Percentiles rank a stretch among this genome's conserved stretches.
These are phyloP conservation scores for Rhododendron ovatum DNA, from an alignment of 148 eudicot genomes.

Conservation along the genomic window DNA sequence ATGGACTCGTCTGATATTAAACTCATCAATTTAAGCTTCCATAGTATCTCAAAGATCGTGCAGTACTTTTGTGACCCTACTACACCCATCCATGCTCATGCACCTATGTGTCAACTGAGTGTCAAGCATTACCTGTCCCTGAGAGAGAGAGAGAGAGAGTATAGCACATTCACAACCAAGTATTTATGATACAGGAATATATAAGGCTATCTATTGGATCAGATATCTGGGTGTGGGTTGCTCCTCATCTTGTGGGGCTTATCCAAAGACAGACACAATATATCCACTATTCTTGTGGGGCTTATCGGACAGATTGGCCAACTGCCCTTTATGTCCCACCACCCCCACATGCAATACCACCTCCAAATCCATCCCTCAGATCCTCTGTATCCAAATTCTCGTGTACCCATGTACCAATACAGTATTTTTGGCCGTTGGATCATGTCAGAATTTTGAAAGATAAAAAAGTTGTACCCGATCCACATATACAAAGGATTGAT, in stretches of 20 bases:
- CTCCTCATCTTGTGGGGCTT: background rate
- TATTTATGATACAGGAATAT: slow-evolving; percentile 5
- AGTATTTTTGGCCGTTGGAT: background rate
- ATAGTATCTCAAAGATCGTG: background rate
- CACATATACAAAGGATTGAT: background rate
- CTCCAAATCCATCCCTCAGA: background rate
- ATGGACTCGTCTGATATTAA: background rate
- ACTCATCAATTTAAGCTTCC: background rate
- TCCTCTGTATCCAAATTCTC: background rate
- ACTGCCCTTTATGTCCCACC: slow-evolving; percentile 15
- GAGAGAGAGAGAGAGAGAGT: background rate
- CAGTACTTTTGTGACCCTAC: background rate
- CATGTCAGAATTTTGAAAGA: background rate
- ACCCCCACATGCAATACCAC: background rate
- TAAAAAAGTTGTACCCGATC: background rate
- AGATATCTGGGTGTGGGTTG: slow-evolving; percentile 18
- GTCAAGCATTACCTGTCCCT: background rate
- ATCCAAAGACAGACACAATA: background rate
- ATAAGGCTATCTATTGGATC: slow-evolving; percentile 16
- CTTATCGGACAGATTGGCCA: slow-evolving; percentile 6
- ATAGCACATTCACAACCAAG: slow-evolving; percentile 23
- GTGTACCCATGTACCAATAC: background rate
- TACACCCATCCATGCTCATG: background rate
- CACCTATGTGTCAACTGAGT: slow-evolving; percentile 4
- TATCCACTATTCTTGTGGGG: slow-evolving; percentile 6